A percentile compares a stretch with the other conserved stretches of the same genome.
Evolutionary conservation across 805 yeast species (phyloP).

Genomic region (Candida saitoana): DNA sequence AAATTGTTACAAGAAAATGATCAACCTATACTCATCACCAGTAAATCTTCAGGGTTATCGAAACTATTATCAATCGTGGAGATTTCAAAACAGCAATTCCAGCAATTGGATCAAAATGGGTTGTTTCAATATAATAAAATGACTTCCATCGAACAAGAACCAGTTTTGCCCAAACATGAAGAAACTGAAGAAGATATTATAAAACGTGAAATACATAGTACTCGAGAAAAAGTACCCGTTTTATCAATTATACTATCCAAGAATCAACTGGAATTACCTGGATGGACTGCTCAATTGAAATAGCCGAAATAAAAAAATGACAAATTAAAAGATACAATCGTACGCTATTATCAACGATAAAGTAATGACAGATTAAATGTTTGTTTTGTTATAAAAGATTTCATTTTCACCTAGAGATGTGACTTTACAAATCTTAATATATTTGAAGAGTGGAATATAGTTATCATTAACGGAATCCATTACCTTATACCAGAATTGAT

Average conservation of each 20-base stretch:
- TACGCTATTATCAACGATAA: too few relatives aligned
- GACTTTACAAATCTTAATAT: too few relatives aligned
- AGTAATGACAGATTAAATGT: too few relatives aligned
- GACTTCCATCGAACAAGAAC: conserved; percentile 3
- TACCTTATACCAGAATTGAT: too few relatives aligned
- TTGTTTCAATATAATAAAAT: conserved; percentile 15
- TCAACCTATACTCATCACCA: conserved; percentile 8
- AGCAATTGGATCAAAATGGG: background rate
- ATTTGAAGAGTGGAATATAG: too few relatives aligned
- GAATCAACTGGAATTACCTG: conserved; percentile 2
- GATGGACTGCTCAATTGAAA: conserved; percentile 9
- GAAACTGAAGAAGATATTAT: background rate
- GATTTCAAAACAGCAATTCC: conserved; percentile 12
- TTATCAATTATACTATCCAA: conserved; percentile 8
- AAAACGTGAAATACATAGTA: background rate
- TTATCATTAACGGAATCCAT: too few relatives aligned
- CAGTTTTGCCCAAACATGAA: background rate
- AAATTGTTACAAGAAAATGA: conserved; percentile 2
- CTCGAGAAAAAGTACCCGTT: conserved; percentile 9
- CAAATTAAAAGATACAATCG: too few relatives aligned
- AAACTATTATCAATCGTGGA: conserved; percentile 16
- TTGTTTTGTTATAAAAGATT: too few relatives aligned
- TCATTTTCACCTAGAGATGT: too few relatives aligned
- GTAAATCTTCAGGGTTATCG: conserved; percentile 12
- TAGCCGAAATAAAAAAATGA: too few relatives aligned